Base-by-base conservation (phyloP, 2,329 filamentous ascomycete species). In the Trichophyton schoenleinii region DNA sequence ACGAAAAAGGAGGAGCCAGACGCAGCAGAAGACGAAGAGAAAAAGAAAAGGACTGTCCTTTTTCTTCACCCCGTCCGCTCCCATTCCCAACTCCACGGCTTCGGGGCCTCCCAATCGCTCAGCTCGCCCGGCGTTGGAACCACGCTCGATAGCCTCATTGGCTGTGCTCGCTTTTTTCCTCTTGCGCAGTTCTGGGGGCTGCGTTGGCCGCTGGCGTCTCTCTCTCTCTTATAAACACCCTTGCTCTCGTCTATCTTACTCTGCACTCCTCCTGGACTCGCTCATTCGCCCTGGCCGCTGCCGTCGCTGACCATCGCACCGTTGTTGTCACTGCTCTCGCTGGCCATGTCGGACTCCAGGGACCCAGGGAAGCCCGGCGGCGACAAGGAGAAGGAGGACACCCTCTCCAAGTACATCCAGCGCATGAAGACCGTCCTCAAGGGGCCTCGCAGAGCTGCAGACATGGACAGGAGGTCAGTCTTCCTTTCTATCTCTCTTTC, bases 341-440 rank as follows among this genome's bases (percentile, higher is more conserved):
- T 18, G 11, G 59, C 20, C 41, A 65, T 66, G 65, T 53, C 62
- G 36, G 63, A 65, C 36, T 57, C 59, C 22, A 62, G 60, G 28
- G 18, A 61, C 18, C 41, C 64, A 31, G 44, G 61, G 44, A 66
- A 63, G 44, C 53, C 42, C n/a, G 48, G 55, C 18, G 64, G 42
- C 9, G 62, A 63, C 15, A 63, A 65, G 36, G 48, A 60, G n/a
- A 64, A 66, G 42, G 64, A 61, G 25, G 73, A 74, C 25, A 72
- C 73, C 57, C 63, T 75, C 49, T 70, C 69, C 34, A 75, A 72
- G 64, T 74, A 73, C 62, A 67, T 76, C 57, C 73, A 69, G 62
- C 72, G 73, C 59, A 73, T 75, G 70, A 73, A 69, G 61, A 74
- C 70, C 3, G 71, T 70, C 20, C 61, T 75, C 44, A 73, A 68